phyloP scores from a whole-genome alignment of 768 basidiomycete genomes.

The Phlebiopsis gigantea region DNA sequence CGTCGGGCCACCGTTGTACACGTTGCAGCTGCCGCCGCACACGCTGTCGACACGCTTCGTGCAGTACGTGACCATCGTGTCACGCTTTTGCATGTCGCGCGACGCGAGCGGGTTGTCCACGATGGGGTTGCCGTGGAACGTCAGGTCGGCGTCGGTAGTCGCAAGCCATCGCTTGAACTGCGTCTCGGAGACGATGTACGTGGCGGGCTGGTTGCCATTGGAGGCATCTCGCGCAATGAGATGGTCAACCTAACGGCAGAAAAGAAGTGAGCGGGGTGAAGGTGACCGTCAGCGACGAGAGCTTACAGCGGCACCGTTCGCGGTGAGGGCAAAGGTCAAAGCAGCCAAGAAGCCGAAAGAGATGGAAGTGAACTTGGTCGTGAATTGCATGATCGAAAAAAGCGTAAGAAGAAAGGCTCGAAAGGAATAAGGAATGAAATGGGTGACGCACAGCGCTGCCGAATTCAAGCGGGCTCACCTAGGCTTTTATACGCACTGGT shows the following conservation, averaged over 20 bases:
- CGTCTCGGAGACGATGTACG: not conserved
- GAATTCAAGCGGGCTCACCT: not conserved
- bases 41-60: constrained; percentile 15
- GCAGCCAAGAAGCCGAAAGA: not conserved
- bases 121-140: constrained; percentile 20
- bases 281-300: not conserved
- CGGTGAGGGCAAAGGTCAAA: not conserved
- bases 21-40: constrained; percentile 29
- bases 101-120: constrained; percentile 8
- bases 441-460: not conserved
- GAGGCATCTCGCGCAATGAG: not conserved
- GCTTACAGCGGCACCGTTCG: not conserved
- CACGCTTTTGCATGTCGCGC: constrained; percentile 15
- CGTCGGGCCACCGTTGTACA: constrained; percentile 24
- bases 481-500: not conserved
- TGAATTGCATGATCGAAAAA: not conserved
- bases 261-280: not conserved
- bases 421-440: not conserved
- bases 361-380: not conserved
- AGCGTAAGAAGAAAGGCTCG: not conserved
- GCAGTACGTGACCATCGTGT: constrained; percentile 28
- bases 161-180: constrained; percentile 13
- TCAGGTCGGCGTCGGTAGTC: constrained; percentile 21
- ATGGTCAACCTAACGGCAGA: not conserved
- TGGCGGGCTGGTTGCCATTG: not conserved